Evolutionary conservation across 352 stramenopile species (phyloP).

Genomic region (Pythium grandisporangium): DNA sequence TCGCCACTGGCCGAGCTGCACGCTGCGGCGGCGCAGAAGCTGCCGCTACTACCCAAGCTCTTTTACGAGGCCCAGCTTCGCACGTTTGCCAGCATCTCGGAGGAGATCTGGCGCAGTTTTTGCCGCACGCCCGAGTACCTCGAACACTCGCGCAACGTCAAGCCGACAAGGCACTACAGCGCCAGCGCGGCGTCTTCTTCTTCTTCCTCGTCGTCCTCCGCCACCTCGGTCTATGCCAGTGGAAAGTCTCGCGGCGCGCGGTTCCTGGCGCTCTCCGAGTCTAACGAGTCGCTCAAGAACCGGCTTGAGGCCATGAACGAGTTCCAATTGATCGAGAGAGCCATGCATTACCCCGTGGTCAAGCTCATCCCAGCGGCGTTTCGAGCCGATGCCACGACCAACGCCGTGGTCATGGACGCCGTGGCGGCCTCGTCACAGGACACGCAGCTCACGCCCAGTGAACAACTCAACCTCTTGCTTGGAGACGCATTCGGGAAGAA

Average conservation of each 20-base stretch:
- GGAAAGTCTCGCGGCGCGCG: slow-evolving; percentile 16
- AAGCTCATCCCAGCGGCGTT: slow-evolving; percentile 40
- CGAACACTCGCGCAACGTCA: slow-evolving; percentile 36
- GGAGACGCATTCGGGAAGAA: slow-evolving; percentile 54
- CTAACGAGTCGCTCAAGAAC: slow-evolving; percentile 32
- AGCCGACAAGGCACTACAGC: slow-evolving; percentile 11
- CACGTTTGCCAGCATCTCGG: slow-evolving; percentile 50
- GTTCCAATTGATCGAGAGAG: slow-evolving; percentile 60
- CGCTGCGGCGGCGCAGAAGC: slow-evolving; percentile 27
- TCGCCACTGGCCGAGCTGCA: slow-evolving; percentile 49
- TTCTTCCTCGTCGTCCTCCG: too few species aligned
- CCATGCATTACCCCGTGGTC: slow-evolving; percentile 66
- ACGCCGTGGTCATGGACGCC: neutral
- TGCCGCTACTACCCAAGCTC: slow-evolving; percentile 39
- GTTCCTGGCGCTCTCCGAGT: slow-evolving; percentile 18
- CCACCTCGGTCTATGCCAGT: too few species aligned
- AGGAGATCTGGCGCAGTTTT: slow-evolving; percentile 60
- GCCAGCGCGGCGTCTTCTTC: slow-evolving; percentile 8
- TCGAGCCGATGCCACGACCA: neutral
- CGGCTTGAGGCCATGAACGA: slow-evolving; percentile 52
- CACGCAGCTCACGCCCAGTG: slow-evolving; percentile 24
- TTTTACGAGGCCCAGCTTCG: slow-evolving; percentile 62
- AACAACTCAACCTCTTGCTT: slow-evolving; percentile 38
- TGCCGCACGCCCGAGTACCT: slow-evolving; percentile 66
- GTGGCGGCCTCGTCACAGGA: neutral